Conservation (phyloP, 1,139 yeast genomes). For the Candida dubliniensis region DNA sequence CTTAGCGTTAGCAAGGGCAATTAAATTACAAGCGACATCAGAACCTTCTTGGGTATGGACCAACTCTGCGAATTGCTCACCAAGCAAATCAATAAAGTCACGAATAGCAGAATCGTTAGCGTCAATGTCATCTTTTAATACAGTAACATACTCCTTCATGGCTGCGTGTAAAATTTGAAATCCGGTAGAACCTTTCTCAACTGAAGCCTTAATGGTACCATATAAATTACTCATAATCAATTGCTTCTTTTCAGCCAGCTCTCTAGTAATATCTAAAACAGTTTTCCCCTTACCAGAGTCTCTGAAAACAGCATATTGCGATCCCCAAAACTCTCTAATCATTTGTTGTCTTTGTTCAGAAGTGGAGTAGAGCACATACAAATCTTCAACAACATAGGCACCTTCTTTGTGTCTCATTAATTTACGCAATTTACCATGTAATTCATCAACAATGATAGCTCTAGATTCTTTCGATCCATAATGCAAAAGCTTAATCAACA, state of each 20-base stretch:
- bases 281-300: slow-evolving; percentile 66
- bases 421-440: slow-evolving; percentile 88
- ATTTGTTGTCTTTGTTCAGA: slow-evolving; percentile 85
- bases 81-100: slow-evolving; percentile 78
- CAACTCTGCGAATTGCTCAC: slow-evolving; percentile 89
- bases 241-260: slow-evolving; percentile 79
- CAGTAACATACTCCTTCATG: slow-evolving; percentile 81
- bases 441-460: slow-evolving; percentile 71
- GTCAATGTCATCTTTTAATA: slow-evolving; percentile 53
- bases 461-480: slow-evolving; percentile 86
- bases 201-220: slow-evolving; percentile 86
- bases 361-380: slow-evolving; percentile 81
- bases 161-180: slow-evolving; percentile 96
- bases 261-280: slow-evolving; percentile 65
- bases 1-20: slow-evolving; percentile 86
- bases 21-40: slow-evolving; percentile 79
- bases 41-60: slow-evolving; percentile 95
- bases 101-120: slow-evolving; percentile 61
- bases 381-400: slow-evolving; percentile 97
- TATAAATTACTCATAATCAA: slow-evolving; percentile 72
- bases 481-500: slow-evolving; percentile 84
- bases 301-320: slow-evolving; percentile 91
- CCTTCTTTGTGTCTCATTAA: slow-evolving; percentile 97
- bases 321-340: slow-evolving; percentile 95
- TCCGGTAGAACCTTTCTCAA: slow-evolving; percentile 94